Evolutionary conservation across 1,139 yeast genomes (phyloP).

Genomic region (Zhuliangozyma parablackwelliae): DNA sequence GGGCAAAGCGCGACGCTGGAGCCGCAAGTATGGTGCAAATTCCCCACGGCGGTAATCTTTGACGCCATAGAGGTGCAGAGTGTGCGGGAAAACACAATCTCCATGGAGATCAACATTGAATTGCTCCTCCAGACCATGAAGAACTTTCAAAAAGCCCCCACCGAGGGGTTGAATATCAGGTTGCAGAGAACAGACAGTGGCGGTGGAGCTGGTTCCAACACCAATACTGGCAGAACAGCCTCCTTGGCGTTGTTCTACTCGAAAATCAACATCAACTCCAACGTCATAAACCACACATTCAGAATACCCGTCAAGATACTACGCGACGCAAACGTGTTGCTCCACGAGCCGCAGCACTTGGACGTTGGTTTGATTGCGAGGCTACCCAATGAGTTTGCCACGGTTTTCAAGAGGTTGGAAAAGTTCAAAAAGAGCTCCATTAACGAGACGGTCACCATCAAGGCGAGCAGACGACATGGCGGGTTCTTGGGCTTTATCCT

Average conservation of each 20-base stretch:
- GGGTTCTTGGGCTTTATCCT: conserved; percentile 46
- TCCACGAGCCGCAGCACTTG: conserved; percentile 46
- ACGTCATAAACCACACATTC: conserved; percentile 51
- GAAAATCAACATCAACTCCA: conserved; percentile 26
- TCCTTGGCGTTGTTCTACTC: conserved; percentile 50
- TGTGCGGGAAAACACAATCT: conserved; percentile 44
- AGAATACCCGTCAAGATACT: conserved; percentile 54
- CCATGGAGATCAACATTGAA: conserved; percentile 54
- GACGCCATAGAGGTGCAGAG: conserved; percentile 46
- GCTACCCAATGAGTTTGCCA: conserved; percentile 43
- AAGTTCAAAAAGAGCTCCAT: conserved; percentile 39
- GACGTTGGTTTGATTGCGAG: conserved; percentile 47
- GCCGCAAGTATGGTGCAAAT: conserved; percentile 62
- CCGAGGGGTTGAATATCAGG: conserved; percentile 48
- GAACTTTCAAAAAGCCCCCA: conserved; percentile 50
- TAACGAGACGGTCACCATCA: conserved; percentile 30
- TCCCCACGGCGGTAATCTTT: conserved; percentile 41
- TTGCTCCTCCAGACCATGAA: conserved; percentile 49
- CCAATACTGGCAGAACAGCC: conserved; percentile 39
- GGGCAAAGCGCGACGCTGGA: conserved; percentile 38
- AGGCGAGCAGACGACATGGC: conserved; percentile 29
- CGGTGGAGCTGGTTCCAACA: conserved; percentile 22
- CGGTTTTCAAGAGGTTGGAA: conserved; percentile 52
- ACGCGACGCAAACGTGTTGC: conserved; percentile 35
- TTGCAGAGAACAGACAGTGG: conserved; percentile 44